Conservation (phyloP, 2,329 filamentous ascomycete species). For the Aspergillus novofumigatus region DNA sequence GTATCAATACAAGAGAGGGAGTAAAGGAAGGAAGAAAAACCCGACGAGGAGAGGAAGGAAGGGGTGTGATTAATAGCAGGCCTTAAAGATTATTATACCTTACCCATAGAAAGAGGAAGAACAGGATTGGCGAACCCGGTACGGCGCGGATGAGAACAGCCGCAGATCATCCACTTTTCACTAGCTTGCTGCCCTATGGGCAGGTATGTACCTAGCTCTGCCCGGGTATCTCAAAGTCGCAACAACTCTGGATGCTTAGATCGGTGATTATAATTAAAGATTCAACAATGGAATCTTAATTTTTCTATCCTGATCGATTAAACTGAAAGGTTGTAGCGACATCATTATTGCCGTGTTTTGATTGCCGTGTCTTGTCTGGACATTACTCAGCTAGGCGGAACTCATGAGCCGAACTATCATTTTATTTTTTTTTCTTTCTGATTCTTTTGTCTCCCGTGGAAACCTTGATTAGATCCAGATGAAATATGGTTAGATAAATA, state of each 20-base stretch:
- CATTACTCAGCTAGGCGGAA: neutral
- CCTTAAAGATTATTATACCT: neutral
- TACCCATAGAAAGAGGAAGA: neutral
- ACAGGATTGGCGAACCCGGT: slow-evolving; percentile 4
- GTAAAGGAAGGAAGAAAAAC: neutral
- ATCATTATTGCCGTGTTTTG: too few relatives aligned
- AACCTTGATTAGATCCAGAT: neutral
- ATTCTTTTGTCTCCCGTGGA: neutral
- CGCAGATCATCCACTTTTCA: neutral
- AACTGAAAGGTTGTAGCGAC: neutral
- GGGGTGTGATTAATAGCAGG: neutral
- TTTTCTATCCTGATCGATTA: neutral
- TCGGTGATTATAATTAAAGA: neutral
- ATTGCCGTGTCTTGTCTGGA: neutral
- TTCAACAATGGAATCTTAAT: neutral
- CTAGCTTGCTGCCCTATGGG: neutral
- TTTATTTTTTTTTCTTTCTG: neutral
- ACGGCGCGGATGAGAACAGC: slow-evolving; percentile 12
- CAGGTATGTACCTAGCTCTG: neutral
- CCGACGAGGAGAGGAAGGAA: neutral
- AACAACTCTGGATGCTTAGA: neutral
- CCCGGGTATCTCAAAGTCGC: neutral
- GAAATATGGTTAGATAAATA: neutral
- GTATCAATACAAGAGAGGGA: neutral
- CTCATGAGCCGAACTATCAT: neutral